A percentile compares a stretch with the other conserved stretches of the same genome.
Conservation (phyloP, 2,329 filamentous ascomycete species). For the Colletotrichum coccodes region DNA sequence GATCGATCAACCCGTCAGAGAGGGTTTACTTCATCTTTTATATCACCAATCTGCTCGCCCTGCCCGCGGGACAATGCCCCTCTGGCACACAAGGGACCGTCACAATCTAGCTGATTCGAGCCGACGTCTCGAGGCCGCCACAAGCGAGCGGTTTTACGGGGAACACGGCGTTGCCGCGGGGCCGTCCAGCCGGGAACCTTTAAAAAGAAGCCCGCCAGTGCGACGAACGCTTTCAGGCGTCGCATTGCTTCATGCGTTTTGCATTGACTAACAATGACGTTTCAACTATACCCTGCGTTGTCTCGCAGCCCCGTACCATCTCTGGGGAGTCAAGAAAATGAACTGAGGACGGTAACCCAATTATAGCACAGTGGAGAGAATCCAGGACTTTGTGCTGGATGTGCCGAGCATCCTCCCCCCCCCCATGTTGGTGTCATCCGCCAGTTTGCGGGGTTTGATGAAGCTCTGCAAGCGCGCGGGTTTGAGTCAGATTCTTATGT, state of each 20-base stretch:
- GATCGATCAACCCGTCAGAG: not conserved
- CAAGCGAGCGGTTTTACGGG: too few relatives aligned
- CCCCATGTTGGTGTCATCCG: too few relatives aligned
- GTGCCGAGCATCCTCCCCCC: too few relatives aligned
- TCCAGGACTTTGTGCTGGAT: too few relatives aligned
- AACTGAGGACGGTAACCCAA: not conserved
- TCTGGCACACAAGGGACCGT: not conserved
- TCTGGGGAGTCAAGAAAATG: not conserved
- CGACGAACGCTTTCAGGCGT: not conserved
- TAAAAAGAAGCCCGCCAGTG: not conserved
- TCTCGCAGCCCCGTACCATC: not conserved
- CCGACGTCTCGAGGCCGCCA: not conserved
- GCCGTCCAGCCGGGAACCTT: conserved; percentile 1
- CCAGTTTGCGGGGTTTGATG: too few relatives aligned
- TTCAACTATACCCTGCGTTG: not conserved
- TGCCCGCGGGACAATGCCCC: too few relatives aligned
- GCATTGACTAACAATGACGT: not conserved
- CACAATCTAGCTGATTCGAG: conserved; percentile 11
- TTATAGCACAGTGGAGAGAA: not conserved
- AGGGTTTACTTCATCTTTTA: not conserved
- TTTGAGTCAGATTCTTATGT: too few relatives aligned
- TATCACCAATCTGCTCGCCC: not conserved
- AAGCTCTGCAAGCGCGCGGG: too few relatives aligned
- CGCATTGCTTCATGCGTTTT: conserved; percentile 6
- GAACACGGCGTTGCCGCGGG: not conserved